Evolutionary conservation across 2,329 filamentous ascomycete species (phyloP).

Genomic region (Cladosporium velox): DNA sequence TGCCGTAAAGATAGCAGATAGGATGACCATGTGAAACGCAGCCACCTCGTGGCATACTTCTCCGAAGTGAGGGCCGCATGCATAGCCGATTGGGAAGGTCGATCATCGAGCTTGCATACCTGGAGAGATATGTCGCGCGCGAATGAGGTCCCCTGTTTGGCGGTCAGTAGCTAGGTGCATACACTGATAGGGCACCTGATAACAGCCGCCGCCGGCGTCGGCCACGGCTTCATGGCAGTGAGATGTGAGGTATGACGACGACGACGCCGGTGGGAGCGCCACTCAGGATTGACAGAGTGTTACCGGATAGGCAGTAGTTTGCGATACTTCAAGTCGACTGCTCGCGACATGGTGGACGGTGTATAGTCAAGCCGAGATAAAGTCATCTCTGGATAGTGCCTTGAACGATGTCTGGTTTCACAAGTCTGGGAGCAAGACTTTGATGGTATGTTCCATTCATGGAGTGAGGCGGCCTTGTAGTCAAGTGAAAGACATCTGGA

Average conservation of each 20-base stretch:
- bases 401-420: neutral
- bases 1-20: constrained; percentile 14
- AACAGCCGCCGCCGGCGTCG: constrained; percentile 15
- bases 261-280: neutral
- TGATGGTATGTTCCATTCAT: neutral
- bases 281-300: neutral
- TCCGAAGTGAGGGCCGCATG: neutral
- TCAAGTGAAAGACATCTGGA: neutral
- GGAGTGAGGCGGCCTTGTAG: neutral
- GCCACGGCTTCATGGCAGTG: neutral
- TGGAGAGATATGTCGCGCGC: neutral
- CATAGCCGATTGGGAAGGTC: constrained; percentile 8
- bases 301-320: neutral
- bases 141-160: constrained; percentile 13
- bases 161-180: constrained; percentile 5
- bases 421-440: neutral
- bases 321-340: neutral
- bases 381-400: neutral
- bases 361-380: neutral
- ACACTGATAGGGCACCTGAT: constrained; percentile 18
- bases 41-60: neutral
- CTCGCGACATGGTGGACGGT: neutral
- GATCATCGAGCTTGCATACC: neutral
- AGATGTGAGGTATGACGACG: neutral
- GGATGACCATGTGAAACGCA: constrained; percentile 5